Base-by-base conservation (phyloP, 768 basidiomycete genomes). In the Suillus subalutaceus region DNA sequence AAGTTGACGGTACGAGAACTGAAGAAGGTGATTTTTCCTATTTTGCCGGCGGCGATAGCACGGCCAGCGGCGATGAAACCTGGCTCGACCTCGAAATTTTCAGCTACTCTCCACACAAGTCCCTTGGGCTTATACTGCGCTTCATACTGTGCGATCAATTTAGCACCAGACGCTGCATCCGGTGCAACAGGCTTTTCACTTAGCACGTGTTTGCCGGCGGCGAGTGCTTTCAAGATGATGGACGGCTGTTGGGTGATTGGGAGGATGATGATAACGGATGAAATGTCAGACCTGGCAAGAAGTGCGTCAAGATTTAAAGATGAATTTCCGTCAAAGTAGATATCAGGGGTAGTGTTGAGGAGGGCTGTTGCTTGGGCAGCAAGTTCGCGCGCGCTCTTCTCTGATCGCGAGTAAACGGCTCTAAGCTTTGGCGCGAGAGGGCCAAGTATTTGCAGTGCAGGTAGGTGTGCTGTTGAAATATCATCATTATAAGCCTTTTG, bases 141-240 rank as follows among this genome's bases (percentile, higher is more conserved):
- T 69, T 91, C 85, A 75, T 93, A 96, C 46, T 79, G 82, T 43
- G 84, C 79, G 74, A 96, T 89, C 59, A 95, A 81, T 67, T 81
- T 79, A 56, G 86, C 77, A 0, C 90, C 94, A 3, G 79, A 78
- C 37, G 82, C 82, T 55, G 94, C 86, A 71, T 91, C 89, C 50
- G 88, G 82, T 4, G 88, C 92, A 16, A 95, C 84, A 7, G 95
- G 95, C 73, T 96, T 96, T 81, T 97, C 94, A 75, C 90, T 90
- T 66, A 96, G 74, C 59, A 96, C 93, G 73, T 96, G 92, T 79
- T 96, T 97, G 35, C 94, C 92, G 3, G 92, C 90, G 1, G 80
- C 84, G 44, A 90, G 79, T 0, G 86, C 85, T 71, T 84, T 85
- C 65, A 85, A 76, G 63, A 96, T 80, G 66, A 95, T 79, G 20